Evolutionary conservation across 805 yeast genomes (phyloP).

Genomic region (Wickerhamomyces xylosicus): DNA sequence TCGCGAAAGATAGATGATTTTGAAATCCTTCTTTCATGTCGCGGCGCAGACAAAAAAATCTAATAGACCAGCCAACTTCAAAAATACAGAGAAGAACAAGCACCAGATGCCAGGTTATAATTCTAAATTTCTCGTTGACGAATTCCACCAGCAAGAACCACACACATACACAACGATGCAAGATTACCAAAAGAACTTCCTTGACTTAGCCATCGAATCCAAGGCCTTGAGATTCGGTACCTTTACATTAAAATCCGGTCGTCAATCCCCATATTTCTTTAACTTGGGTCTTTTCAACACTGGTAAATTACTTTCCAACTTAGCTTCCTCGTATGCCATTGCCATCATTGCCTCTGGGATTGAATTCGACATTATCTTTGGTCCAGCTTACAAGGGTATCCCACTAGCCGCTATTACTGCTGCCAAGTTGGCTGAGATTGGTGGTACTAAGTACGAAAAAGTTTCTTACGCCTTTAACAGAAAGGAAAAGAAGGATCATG

Average conservation of each 20-base stretch:
- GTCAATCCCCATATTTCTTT: constrained; percentile 93
- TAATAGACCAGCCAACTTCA: no score
- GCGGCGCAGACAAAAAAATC: no score
- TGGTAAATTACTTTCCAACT: constrained; percentile 65
- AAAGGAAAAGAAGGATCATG: constrained; percentile 94
- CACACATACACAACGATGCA: constrained; percentile 13
- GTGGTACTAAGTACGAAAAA: constrained; percentile 63
- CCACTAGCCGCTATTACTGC: constrained; percentile 91
- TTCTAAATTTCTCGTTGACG: no score
- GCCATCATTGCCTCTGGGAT: constrained; percentile 75
- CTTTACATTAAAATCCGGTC: constrained; percentile 86
- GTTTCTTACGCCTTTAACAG: constrained; percentile 91
- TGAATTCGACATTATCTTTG: constrained; percentile 85
- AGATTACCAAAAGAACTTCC: constrained; percentile 54
- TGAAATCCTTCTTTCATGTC: no score
- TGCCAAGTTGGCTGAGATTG: constrained; percentile 85
- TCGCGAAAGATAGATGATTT: no score
- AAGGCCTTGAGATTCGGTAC: constrained; percentile 80
- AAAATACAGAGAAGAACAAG: no score
- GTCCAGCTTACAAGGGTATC: constrained; percentile 98
- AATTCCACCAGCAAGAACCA: no score
- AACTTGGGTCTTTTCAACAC: constrained; percentile 84
- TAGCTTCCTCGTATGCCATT: constrained; percentile 83
- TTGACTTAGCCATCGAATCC: constrained; percentile 73
- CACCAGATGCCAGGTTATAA: no score